These are phyloP conservation scores for Fusarium scirpi DNA, from an alignment of 2,329 filamentous ascomycete species.

Conservation along the genomic window DNA sequence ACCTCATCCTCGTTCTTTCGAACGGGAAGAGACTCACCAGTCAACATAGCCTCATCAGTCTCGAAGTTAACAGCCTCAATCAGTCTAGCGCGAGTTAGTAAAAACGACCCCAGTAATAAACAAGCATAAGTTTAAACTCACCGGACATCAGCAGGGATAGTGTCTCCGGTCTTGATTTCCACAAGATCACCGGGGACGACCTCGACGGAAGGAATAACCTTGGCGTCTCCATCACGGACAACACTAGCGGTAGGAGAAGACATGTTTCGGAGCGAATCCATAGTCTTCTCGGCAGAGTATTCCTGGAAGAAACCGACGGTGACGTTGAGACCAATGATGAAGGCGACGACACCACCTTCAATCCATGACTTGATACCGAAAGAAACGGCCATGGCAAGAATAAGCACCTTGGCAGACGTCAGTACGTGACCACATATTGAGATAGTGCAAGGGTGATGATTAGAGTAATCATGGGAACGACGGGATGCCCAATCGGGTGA, in stretches of 20 bases:
- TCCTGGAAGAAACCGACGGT: slow-evolving; percentile 63
- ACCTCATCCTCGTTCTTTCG: slow-evolving; percentile 63
- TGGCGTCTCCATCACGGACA: slow-evolving; percentile 56
- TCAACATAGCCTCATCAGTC: slow-evolving; percentile 74
- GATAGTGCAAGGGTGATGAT: slow-evolving; percentile 11
- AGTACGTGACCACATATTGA: slow-evolving; percentile 16
- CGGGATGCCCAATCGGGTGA: slow-evolving; percentile 58
- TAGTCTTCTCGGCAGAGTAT: slow-evolving; percentile 62
- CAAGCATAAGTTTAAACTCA: slow-evolving; percentile 56
- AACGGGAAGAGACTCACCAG: slow-evolving; percentile 72
- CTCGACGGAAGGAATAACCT: slow-evolving; percentile 55
- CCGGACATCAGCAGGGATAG: slow-evolving; percentile 70
- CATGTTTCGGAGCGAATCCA: slow-evolving; percentile 60
- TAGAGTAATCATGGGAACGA: slow-evolving; percentile 56
- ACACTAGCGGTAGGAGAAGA: slow-evolving; percentile 59
- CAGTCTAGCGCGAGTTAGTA: slow-evolving; percentile 61
- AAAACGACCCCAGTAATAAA: slow-evolving; percentile 51
- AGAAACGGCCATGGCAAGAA: slow-evolving; percentile 68
- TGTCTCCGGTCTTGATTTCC: slow-evolving; percentile 67
- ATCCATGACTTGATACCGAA: slow-evolving; percentile 71
- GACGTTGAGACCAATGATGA: slow-evolving; percentile 69
- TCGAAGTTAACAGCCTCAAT: slow-evolving; percentile 73
- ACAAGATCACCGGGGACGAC: slow-evolving; percentile 70
- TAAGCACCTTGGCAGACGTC: slow-evolving; percentile 57
- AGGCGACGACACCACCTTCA: slow-evolving; percentile 69